Evolutionary conservation across 2,329 filamentous ascomycete genomes (phyloP), one percentile per base, ranked within the genome.

Genomic region (Alternaria triticimaculans): DNA sequence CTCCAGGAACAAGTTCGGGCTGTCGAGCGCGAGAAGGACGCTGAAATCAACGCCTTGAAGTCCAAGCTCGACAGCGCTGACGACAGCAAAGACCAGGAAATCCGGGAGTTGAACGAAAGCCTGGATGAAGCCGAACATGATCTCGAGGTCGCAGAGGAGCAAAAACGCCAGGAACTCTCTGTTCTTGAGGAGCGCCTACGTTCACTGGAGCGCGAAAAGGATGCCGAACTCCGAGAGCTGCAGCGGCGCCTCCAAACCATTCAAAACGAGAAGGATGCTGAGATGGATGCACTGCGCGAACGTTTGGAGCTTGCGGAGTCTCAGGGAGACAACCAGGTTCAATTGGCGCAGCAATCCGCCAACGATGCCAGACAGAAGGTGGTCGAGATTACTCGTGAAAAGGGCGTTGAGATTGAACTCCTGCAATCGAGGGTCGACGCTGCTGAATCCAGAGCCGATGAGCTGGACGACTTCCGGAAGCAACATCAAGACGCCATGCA

Each of bases 101-200:
- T 94, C 28, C 87, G 86, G 20, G 78, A 80, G 15, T 73, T 84
- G 8, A 79, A 83, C 53, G 66, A 79, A 15, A 73, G 81, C 14
- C 67, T 84, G 14, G 78, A 81, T 48, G 73, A 79, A 69, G 68
- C 62, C 2, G 76, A 80, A 55, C 69, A 65, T n/a, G 68, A 74
- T 55, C 67, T 79, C 15, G 67, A 68, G 15, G 67, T 68, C 21
- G 65, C 64, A 11, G 73, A 78, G 25, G 59, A 68, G 10, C 65
- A 77, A 56, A 78, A 76, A 48, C 72, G 73, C 21, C 74, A 73
- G 20, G 74, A 78, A 33, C 20, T 79, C 9, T 67, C 72, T 6
- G 55, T 68, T 11, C 45, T 77, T 5, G 74, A 81, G 54, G 77
- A 80, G 14, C 74, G 74, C 28, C 45, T 80, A 12, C 74, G 72